Evolutionary conservation across 2,329 filamentous ascomycete genomes (phyloP), one percentile per base, ranked within the genome.

Genomic region (Paracoccidioides lutzii): DNA sequence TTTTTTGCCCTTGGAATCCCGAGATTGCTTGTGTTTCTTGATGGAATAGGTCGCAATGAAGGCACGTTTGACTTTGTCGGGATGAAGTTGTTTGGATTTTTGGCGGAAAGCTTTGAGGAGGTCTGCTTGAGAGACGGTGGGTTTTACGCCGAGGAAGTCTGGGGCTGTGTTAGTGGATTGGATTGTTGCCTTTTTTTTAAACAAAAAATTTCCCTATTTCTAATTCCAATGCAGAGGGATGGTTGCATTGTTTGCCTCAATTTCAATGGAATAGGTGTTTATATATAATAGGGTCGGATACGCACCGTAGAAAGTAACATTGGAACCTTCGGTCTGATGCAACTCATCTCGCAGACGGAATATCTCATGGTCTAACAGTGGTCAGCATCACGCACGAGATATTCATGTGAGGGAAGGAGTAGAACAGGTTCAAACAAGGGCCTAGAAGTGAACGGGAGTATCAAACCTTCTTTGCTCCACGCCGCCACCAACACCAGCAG

Each of bases 101-200:
- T 90, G 90, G 75, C 88, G 88, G 78, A 94, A 95, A 64, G 90
- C 90, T 72, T 93, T 94, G 76, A 85, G 90, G 74, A 98, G 87
- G 59, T 95, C 88, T 60, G 95, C 89, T 62, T 88, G 84, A 63
- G 79, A 85, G 58, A 90, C 91, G 57, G 78, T 79, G 58, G 82
- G 76, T 52, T 79, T 76, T 61, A 95, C 80, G 65, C 85, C 90
- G 60, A 98, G 78, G 73, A 95, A 93, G 68, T 94, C 85, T 77
- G 54, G 12, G 50, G 15, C 28, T 55, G 33, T 54, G 10, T 44
- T 44, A 22, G 22, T 22, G 22, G 22, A 22, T 22, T 22, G 22
- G 22, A 22, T 22, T 22, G 22, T 22, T 22, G 22, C 22, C 22
- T 1, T 22, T 22, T 22, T 22, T 22, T 22, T 22, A 22, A 22